A percentile compares a stretch with the other conserved stretches of the same genome.
These are phyloP conservation scores for Aureobasidium sp. DNA, from an alignment of 2,329 filamentous ascomycete genomes.

Conservation along the genomic window DNA sequence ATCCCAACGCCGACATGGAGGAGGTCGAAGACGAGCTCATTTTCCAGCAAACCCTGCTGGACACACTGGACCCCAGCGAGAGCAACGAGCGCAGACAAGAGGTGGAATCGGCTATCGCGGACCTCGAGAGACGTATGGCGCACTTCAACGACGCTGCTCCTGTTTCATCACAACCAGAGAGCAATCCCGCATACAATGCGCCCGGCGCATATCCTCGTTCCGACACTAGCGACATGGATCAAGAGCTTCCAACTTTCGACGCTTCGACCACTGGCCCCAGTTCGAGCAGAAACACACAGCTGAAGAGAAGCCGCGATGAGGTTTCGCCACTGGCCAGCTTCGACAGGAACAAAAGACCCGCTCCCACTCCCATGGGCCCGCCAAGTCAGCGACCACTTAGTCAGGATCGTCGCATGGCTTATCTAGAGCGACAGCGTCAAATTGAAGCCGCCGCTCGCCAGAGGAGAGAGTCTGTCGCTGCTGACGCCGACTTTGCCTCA, in stretches of 20 bases:
- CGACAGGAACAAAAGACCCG: slow-evolving; percentile 18
- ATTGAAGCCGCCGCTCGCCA: slow-evolving; percentile 15
- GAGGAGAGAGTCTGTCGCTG: slow-evolving; percentile 19
- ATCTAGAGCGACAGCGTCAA: slow-evolving; percentile 12
- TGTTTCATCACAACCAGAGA: not conserved
- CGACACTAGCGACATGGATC: not conserved
- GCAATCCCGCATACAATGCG: not conserved
- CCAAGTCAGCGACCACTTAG: slow-evolving; percentile 17
- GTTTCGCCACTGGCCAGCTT: slow-evolving; percentile 15
- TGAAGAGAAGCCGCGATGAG: slow-evolving; percentile 17
- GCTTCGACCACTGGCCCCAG: not conserved
- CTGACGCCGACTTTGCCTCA: slow-evolving; percentile 25
- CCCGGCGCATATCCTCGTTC: slow-evolving; percentile 10
- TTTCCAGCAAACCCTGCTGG: slow-evolving; percentile 27
- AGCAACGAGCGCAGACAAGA: slow-evolving; percentile 22
- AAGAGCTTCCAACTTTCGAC: not conserved
- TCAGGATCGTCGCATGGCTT: slow-evolving; percentile 4
- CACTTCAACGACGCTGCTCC: not conserved
- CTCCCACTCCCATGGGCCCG: slow-evolving; percentile 15
- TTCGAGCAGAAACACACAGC: not conserved
- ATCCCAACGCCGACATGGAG: slow-evolving; percentile 17
- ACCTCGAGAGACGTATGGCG: slow-evolving; percentile 21
- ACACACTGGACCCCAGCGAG: slow-evolving; percentile 26
- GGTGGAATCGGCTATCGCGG: slow-evolving; percentile 21
- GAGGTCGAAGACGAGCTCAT: slow-evolving; percentile 30